Evolutionary conservation across 208 protist genomes (phyloP).

Genomic region (Blechomonas ayalai): DNA sequence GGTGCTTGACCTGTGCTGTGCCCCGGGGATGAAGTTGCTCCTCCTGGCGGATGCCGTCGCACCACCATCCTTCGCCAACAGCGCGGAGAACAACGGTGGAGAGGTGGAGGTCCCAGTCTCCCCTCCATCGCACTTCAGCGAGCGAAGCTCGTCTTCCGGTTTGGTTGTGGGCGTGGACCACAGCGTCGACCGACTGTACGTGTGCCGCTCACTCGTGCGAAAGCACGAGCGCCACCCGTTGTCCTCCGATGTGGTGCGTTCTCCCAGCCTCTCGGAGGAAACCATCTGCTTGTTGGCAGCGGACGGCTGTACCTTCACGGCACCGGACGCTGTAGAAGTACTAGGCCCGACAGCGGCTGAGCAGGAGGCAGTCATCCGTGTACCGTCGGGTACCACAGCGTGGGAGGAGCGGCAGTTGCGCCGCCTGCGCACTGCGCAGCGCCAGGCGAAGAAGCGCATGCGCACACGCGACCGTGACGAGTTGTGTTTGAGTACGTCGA

Average conservation of each 20-base stretch:
- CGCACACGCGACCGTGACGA: too few relatives aligned
- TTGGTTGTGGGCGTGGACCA: constrained; percentile 70
- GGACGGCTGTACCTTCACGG: constrained; percentile 24
- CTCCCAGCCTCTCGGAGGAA: too few relatives aligned
- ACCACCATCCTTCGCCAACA: background rate
- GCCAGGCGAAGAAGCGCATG: background rate
- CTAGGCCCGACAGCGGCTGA: background rate
- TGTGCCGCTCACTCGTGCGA: constrained; percentile 29
- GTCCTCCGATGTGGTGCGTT: too few relatives aligned
- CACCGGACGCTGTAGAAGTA: background rate
- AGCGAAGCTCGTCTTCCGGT: constrained; percentile 6
- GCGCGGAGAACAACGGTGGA: background rate
- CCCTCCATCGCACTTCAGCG: too few relatives aligned
- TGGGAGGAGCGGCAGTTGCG: constrained; percentile 20
- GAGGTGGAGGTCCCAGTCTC: too few relatives aligned
- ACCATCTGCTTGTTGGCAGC: constrained; percentile 39
- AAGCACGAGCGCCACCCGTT: constrained; percentile 26
- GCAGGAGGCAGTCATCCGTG: background rate
- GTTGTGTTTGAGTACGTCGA: background rate
- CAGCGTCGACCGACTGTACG: constrained; percentile 46
- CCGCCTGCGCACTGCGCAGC: constrained; percentile 5
- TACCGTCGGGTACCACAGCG: constrained; percentile 7
- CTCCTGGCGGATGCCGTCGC: constrained; percentile 52
- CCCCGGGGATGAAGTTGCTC: constrained; percentile 82
- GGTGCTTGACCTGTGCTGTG: constrained; percentile 82